These are phyloP conservation scores for Jacaranda mimosifolia DNA, from an alignment of 257 asterid species.

Conservation along the genomic window DNA sequence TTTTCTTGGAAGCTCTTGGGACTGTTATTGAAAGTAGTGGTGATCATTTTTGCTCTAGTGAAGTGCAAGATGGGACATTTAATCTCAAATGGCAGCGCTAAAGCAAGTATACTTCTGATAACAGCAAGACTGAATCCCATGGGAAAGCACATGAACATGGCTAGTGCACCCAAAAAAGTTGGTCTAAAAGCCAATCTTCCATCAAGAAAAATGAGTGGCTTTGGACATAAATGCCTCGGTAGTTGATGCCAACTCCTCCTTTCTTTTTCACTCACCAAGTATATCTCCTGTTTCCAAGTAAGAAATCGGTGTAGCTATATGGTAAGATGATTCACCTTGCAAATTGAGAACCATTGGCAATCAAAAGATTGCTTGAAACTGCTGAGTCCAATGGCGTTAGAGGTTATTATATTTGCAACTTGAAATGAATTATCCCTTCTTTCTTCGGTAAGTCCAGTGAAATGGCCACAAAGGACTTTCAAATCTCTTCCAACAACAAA, in stretches of 20 bases:
- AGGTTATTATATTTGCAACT: neutral
- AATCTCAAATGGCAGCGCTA: constrained; percentile 40
- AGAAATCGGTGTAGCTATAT: too few species aligned
- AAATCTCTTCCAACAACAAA: constrained; percentile 46
- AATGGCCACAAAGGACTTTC: constrained; percentile 43
- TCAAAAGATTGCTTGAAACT: constrained; percentile 29
- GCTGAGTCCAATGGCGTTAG: constrained; percentile 34
- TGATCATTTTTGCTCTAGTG: constrained; percentile 27
- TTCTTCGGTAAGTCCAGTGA: constrained; percentile 47
- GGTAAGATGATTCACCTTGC: constrained; percentile 40
- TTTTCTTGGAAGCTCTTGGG: neutral
- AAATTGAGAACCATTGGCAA: constrained; percentile 30
- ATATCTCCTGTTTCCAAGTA: constrained; percentile 40
- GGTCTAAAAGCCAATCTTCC: constrained; percentile 69
- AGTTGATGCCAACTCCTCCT: constrained; percentile 45
- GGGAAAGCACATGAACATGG: constrained; percentile 68
- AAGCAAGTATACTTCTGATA: constrained; percentile 28
- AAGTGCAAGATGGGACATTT: constrained; percentile 25
- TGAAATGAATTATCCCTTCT: neutral
- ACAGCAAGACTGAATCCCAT: constrained; percentile 49
- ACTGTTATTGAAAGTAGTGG: constrained; percentile 8
- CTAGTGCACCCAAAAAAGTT: constrained; percentile 42
- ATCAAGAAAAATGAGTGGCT: constrained; percentile 64
- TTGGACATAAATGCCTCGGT: constrained; percentile 50
- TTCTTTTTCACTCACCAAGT: constrained; percentile 45